These are phyloP conservation scores for Pisolithus marmoratus DNA, from an alignment of 768 basidiomycete species.

Conservation along the genomic window DNA sequence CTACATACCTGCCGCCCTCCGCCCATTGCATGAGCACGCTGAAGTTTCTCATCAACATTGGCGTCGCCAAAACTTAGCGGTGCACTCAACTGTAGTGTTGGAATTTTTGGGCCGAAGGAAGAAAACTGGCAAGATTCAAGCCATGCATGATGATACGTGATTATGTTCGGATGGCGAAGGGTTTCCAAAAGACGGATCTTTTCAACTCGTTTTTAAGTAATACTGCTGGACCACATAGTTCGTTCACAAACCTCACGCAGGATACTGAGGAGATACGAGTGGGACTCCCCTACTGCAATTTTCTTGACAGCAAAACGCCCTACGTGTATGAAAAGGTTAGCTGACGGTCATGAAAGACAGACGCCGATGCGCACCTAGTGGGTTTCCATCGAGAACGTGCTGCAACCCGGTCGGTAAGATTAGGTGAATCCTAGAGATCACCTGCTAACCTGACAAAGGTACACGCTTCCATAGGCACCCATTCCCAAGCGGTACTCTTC, in stretches of 20 bases:
- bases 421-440: not conserved
- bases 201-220: not conserved
- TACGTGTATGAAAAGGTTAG: conserved; percentile 15
- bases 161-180: conserved; percentile 87
- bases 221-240: not conserved
- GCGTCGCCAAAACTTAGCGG: not conserved
- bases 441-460: conserved; percentile 67
- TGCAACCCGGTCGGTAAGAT: conserved; percentile 23
- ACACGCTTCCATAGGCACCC: conserved; percentile 93
- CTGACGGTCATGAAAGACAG: not conserved
- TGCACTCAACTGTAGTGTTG: conserved; percentile 71
- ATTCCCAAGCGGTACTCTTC: conserved; percentile 88
- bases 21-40: conserved; percentile 94
- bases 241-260: conserved; percentile 57
- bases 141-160: conserved; percentile 96
- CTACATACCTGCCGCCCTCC: conserved; percentile 64
- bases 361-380: conserved; percentile 47
- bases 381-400: conserved; percentile 86
- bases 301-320: conserved; percentile 95
- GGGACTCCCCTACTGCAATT: conserved; percentile 89
- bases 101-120: conserved; percentile 81
- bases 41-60: not conserved
- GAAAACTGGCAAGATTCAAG: conserved; percentile 84
- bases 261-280: conserved; percentile 77
- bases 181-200: conserved; percentile 81